Conservation (phyloP, 352 stramenopile genomes). For the Phytophthora meadii region DNA sequence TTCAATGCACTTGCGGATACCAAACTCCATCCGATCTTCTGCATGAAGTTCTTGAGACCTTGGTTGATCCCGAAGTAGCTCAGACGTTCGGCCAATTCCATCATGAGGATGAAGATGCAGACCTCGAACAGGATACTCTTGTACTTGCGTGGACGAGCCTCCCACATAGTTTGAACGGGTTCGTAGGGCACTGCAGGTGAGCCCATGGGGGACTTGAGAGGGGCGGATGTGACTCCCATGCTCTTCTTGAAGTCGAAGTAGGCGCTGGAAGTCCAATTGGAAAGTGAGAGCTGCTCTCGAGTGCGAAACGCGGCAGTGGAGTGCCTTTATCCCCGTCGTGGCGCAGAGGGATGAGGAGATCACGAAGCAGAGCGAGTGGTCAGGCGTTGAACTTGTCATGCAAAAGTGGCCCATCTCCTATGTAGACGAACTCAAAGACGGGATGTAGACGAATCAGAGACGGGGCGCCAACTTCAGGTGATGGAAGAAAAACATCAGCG, state of each 20-base stretch:
- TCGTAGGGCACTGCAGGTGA: slow-evolving; percentile 32
- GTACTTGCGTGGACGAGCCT: slow-evolving; percentile 58
- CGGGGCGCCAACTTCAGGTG: too few relatives aligned
- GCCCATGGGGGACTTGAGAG: slow-evolving; percentile 35
- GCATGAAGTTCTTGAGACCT: slow-evolving; percentile 87
- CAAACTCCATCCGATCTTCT: slow-evolving; percentile 63
- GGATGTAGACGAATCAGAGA: too few relatives aligned
- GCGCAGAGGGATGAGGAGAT: too few relatives aligned
- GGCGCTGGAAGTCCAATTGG: slow-evolving; percentile 20
- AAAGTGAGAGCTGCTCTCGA: slow-evolving; percentile 18
- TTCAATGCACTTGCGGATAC: slow-evolving; percentile 68
- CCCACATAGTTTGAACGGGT: slow-evolving; percentile 44
- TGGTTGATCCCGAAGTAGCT: slow-evolving; percentile 91
- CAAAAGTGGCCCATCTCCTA: too few relatives aligned
- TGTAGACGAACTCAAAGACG: too few relatives aligned
- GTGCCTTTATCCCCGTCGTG: too few relatives aligned
- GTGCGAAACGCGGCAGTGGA: too few relatives aligned
- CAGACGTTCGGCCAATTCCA: slow-evolving; percentile 31
- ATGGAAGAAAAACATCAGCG: too few relatives aligned
- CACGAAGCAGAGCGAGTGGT: too few relatives aligned
- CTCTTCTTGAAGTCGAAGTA: slow-evolving; percentile 7
- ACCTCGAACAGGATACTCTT: slow-evolving; percentile 70
- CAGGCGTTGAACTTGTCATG: too few relatives aligned
- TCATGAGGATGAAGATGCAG: slow-evolving; percentile 49
- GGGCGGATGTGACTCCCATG: slow-evolving; percentile 23